Base-by-base conservation (phyloP, 2,329 filamentous ascomycete species). In the Davidsoniella neocaledoniae region DNA sequence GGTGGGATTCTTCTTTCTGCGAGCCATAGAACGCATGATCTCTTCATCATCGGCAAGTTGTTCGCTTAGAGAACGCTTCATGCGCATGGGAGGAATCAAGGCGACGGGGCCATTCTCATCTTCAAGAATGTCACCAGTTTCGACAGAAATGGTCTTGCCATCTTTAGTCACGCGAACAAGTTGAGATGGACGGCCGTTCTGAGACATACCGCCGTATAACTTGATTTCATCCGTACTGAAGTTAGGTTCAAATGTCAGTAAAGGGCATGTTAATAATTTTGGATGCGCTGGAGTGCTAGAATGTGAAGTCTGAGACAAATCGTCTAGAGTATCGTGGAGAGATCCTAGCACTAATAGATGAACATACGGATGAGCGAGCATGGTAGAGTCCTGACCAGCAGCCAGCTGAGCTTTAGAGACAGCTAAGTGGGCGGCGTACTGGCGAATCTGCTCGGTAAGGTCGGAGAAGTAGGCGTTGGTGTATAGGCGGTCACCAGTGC, bases 381-480 rank as follows among this genome's bases (percentile, higher is more conserved):
- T 69, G 55, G 72, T 69, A 36, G 73, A 70, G 55, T 76, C 71
- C 54, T 70, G 71, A 60, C 76, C 71, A 59, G 78, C 79, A 59
- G 82, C 75, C 21, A 50, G 40, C 40, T 53, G 49, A 10, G 47
- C 48, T 60, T 86, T 81, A 56, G 80, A 77, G 57, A 80, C 79
- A 55, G 81, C 80, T 59, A 95, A 79, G 63, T 91, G 84, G 59
- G 80, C 77, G 54, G 86, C 88, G 76, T 94, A 94, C 63, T 86
- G 77, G 63, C 81, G 78, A 59, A 95, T 87, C 76, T 95, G 88
- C 64, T 93, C 86, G 64, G 93, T 81, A 54, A 96, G 79, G 69
- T 96, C 90, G 68, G 95, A 82, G 64, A 95, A 95, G 68, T 96
- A 96, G 62, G 86, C 86, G 74, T 84, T 86, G 73, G 82, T 91